Evolutionary conservation across 768 basidiomycete species (phyloP).

Genomic region (Panus rudis): DNA sequence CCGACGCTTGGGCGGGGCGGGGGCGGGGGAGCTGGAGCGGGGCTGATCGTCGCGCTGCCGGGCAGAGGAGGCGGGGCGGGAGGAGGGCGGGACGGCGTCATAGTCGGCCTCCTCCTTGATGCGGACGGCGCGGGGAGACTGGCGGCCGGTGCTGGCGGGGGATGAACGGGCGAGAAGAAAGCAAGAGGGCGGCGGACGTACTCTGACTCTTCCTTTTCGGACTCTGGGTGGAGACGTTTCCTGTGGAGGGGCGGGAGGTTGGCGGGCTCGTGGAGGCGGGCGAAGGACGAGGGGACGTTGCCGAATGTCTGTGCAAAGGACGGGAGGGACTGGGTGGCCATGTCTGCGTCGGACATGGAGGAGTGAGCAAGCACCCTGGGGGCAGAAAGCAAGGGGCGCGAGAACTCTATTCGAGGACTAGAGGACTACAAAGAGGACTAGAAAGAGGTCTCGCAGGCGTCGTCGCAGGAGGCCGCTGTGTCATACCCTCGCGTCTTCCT

Average conservation of each 20-base stretch:
- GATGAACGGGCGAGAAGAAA: conserved; percentile 21
- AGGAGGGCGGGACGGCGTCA: conserved; percentile 34
- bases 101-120: conserved; percentile 63
- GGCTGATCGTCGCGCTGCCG: conserved; percentile 18
- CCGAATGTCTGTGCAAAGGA: conserved; percentile 77
- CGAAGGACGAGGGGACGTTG: conserved; percentile 44
- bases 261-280: conserved; percentile 39
- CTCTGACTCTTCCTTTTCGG: conserved; percentile 23
- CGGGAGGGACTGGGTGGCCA: conserved; percentile 45
- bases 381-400: conserved; percentile 1
- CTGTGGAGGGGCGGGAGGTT: conserved; percentile 65
- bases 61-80: conserved; percentile 3
- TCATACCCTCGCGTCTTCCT: not conserved
- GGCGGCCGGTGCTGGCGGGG: conserved; percentile 27
- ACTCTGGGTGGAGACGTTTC: conserved; percentile 22
- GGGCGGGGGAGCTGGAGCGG: conserved; percentile 34
- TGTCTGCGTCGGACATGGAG: conserved; percentile 36
- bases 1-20: conserved; percentile 51
- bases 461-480: not conserved
- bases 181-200: conserved; percentile 39
- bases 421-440: not conserved
- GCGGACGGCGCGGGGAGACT: conserved; percentile 38
- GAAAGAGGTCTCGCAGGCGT: no score
- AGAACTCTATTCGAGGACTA: not conserved
- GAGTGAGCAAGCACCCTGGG: conserved; percentile 1